Percentiles rank a stretch among this genome's conserved stretches.
These are phyloP conservation scores for Fusarium tricinctum DNA, from an alignment of 2,329 filamentous ascomycete genomes.

Conservation along the genomic window DNA sequence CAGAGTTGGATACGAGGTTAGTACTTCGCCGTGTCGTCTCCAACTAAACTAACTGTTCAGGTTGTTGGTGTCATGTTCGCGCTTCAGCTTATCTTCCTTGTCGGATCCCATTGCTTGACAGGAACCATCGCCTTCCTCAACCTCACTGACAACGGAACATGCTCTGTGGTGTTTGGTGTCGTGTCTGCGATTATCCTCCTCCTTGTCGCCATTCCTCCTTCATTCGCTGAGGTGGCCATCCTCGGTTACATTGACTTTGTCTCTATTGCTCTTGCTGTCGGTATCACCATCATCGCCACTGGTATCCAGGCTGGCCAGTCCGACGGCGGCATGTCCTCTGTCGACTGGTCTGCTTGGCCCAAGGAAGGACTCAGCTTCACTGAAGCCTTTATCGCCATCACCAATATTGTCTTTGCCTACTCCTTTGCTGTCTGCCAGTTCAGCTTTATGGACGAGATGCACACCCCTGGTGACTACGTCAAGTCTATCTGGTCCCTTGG, in stretches of 20 bases:
- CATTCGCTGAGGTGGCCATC: conserved; percentile 64
- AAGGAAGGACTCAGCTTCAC: conserved; percentile 62
- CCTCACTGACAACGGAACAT: conserved; percentile 68
- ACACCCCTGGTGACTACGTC: conserved; percentile 61
- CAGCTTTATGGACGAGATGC: conserved; percentile 68
- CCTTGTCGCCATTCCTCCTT: conserved; percentile 62
- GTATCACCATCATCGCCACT: conserved; percentile 76
- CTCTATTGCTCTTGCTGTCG: conserved; percentile 74
- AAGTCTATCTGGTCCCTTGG: conserved; percentile 74
- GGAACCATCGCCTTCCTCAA: conserved; percentile 78
- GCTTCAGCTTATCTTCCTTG: conserved; percentile 76
- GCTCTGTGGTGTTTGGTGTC: conserved; percentile 62
- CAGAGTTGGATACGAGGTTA: conserved; percentile 67
- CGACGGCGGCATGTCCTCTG: conserved; percentile 51
- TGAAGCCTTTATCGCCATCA: conserved; percentile 71
- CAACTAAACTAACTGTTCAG: conserved; percentile 2
- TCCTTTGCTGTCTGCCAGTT: conserved; percentile 67
- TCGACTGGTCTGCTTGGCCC: conserved; percentile 63
- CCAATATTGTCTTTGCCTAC: conserved; percentile 81
- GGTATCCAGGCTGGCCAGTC: conserved; percentile 60
- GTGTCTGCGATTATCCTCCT: conserved; percentile 63
- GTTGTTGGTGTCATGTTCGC: conserved; percentile 72
- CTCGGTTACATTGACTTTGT: conserved; percentile 69
- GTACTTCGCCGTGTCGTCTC: background rate
- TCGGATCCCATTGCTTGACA: conserved; percentile 78